Percentiles rank a stretch among this genome's conserved stretches.
These are phyloP conservation scores for Melanopsichium pennsylvanicum DNA, from an alignment of 1,284 basidiomycete species.

Conservation along the genomic window DNA sequence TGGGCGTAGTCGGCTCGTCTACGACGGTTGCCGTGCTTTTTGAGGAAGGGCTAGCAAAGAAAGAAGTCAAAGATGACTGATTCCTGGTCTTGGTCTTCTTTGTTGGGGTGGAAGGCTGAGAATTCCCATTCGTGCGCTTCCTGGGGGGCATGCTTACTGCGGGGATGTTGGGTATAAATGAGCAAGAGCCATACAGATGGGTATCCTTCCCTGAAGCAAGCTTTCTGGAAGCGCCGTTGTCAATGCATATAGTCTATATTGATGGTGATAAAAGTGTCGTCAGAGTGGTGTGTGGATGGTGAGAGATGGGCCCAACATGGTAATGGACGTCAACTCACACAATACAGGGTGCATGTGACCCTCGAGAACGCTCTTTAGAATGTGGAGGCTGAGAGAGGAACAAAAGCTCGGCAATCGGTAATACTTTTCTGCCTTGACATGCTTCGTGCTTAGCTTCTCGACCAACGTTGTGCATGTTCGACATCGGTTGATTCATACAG, in stretches of 20 bases:
- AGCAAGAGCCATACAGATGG: no score
- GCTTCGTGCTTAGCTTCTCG: no score
- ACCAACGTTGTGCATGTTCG: no score
- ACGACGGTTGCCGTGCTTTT: conserved; percentile 2
- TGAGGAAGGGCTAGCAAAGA: conserved; percentile 40
- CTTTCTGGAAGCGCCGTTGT: no score
- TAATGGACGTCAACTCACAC: no score
- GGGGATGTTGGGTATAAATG: background rate
- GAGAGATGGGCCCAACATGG: no score
- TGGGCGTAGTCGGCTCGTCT: conserved; percentile 11
- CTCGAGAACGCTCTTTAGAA: conserved; percentile 3
- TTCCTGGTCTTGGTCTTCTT: conserved; percentile 30
- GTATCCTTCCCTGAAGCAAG: no score
- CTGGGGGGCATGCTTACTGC: conserved; percentile 20
- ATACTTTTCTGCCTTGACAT: background rate
- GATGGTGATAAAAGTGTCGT: no score
- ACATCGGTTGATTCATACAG: no score
- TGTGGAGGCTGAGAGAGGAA: conserved; percentile 31
- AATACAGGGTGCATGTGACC: no score
- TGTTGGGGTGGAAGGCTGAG: conserved; percentile 25
- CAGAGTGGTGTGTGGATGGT: no score
- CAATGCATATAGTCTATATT: no score
- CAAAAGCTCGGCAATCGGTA: conserved; percentile 17
- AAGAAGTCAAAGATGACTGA: conserved; percentile 38
- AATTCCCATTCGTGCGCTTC: conserved; percentile 21